Base-by-base conservation (phyloP, 1,284 basidiomycete species). In the Mycosarcoma mackinlayi region DNA sequence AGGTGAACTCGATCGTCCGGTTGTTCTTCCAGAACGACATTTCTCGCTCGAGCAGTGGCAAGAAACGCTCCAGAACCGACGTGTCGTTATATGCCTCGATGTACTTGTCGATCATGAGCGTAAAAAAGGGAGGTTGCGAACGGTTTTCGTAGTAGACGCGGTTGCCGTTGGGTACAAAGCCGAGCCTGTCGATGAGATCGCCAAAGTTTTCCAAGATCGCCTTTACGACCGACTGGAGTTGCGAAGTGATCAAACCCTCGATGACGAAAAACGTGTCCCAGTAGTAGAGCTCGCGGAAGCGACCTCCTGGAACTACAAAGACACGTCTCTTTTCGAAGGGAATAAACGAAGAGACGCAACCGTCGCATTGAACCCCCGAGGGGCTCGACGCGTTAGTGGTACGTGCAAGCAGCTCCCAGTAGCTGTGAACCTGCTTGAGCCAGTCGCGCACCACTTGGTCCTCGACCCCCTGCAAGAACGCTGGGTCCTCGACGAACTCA, bases 151-250 rank as follows among this genome's bases (percentile, higher is more conserved):
- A 80, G 73, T 92, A 92, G 46, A 89, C 89, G 4, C 91, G 86
- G 14, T 92, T 93, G 13, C 94, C 94, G 78, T 96, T 97, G 2
- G 93, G 93, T 69, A 97, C 89, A 84, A 95, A 97, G 0, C 93
- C 93, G 55, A 96, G 85, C 79, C 94, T 88, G 77, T 96, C 93
- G 92, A 95, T 93, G 78, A 96, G 94, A 84, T 95, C 94, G 18
- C 62, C 67, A 59, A 78, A 77, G 49, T 79, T 79, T 19, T 76
- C 61, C 24, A 79, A 59, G 18, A 73, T 90, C 13, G 86, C 88
- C 73, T 91, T 91, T 53, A 88, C 91, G 47, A 92, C 86, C 60
- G 86, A 85, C 74, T 88, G 89, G 19, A 95, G 86, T 79, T 91
- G 87, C 2, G 91, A 92, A 77, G 90, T 85, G 40, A 96, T 85